Base-by-base conservation (phyloP, 345 rosid species). In the Schrenkiella parvula region DNA sequence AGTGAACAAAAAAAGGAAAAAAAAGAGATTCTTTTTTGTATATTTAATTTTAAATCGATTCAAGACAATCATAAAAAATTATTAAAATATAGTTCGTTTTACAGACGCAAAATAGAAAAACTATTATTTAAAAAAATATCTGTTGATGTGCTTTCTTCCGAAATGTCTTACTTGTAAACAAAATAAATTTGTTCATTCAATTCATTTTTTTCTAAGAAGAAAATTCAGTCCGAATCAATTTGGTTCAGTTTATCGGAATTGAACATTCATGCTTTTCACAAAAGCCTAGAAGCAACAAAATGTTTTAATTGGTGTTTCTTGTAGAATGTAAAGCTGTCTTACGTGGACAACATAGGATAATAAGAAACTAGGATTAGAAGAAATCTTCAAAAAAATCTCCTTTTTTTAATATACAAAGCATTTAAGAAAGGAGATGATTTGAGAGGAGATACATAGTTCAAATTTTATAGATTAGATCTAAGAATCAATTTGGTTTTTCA, bases 391-490 rank as follows among this genome's bases (percentile, higher is more conserved):
- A n/a, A n/a, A 52, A 39, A 67, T 52, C 59, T 37, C 38, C 8
- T 8, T 25, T 7, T 15, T 14, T 35, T 65, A 21, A 21, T 19
- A 47, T 12, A 17, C 0, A 18, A 44, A 32, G 35, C 12, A 48
- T 15, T 32, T 28, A 23, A 41, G 42, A 39, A 31, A 54, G 8
- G 22, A 31, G 15, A 42, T 50, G 9, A 67, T 39, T 42, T 68
- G 64, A 44, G 44, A 47, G 17, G 14, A n/a, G n/a, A n/a, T n/a
- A n/a, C n/a, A n/a, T n/a, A n/a, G 63, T 56, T 55, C 50, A 44
- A 64, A 54, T 31, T 54, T 26, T 17, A 11, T 62, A 13, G 65
- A 64, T 54, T 65, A 51, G 77, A 73, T 51, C 63, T 59, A 55
- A 67, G 26, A 53, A 51, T 60, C 61, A 58, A n/a, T 23, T 1